Evolutionary conservation across 2,329 filamentous ascomycete genomes (phyloP), one percentile per base, ranked within the genome.

Genomic region (Diplodia mutila): DNA sequence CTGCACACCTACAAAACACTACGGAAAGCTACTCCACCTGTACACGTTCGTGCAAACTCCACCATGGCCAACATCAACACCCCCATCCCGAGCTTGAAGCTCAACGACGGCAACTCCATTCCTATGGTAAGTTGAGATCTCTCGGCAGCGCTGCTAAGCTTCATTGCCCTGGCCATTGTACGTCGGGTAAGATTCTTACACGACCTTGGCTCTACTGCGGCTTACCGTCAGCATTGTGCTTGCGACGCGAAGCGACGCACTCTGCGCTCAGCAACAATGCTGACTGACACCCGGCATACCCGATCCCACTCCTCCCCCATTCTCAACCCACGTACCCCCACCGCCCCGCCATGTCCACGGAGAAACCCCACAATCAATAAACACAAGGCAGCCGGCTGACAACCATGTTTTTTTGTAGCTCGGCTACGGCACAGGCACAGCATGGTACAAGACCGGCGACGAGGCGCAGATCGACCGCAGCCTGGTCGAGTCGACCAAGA

Each of bases 51-150:
- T 21, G 12, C 54, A 16, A 46, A 27, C 32, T 63, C 59, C 48
- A 61, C 54, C 34, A 82, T 82, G 80, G 79, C 80, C n/a, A 76
- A 80, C 23, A 77, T 82, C 32, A 69, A 80, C 68, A 75, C 78
- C 5, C 80, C 80, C 1, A 90, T 85, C 48, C 89, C 89, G 1
- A 81, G 78, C 66, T 77, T 93, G 66, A 91, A 90, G 80, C 83
- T 94, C 67, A 92, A 91, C 72, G 90, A 94, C 80, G 91, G 90
- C 69, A 86, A 87, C 69, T 85, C 87, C 68, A 91, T 94, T 65
- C 91, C 91, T 12, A 85, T 91, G 83, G 88, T 90, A 67, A 42
- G 65, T 25, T 25, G 14, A 12, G 23, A 11, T 25, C 21, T 7
- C 46, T 5, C 25, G 3, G 32, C 29, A 39, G n/a, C 34, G 18